Base-by-base conservation (phyloP, 495 filamentous ascomycete genomes). In the Penicillium soppii region DNA sequence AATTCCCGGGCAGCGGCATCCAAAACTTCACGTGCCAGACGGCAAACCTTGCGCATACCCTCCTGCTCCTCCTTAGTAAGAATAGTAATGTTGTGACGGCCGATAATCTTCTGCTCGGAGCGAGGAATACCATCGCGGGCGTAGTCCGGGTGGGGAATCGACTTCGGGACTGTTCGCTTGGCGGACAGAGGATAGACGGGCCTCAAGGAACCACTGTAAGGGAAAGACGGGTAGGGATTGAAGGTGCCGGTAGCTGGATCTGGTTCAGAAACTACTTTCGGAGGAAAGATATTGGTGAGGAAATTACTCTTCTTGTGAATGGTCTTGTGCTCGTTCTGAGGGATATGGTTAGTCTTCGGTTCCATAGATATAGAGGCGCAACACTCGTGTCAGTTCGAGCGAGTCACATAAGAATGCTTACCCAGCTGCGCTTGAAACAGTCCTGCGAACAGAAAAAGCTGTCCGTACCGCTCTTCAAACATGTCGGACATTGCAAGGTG, bases 351-450 rank as follows among this genome's bases (percentile, higher is more conserved):
- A 54, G 40, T 40, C 37, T 5, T 19, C 19, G 55, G 53, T 46
- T 57, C 48, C 30, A 20, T 9, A 23, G 9, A 16, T 30, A 32
- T 23, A 41, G 35, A 47, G 20, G 39, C 50, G 49, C 38, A 44
- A 48, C 5, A 50, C 23, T 50, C 46, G 50, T 59, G 64, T 54
- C 55, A 49, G 63, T 63, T 66, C 57, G n/a, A n/a, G n/a, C 43
- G 41, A 68, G 36, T 57, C 52, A 52, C 56, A 60, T 50, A 59
- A 64, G 49, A 55, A 23, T 49, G 53, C 86, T 65, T 82, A 97
- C 94, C 94, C 94, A 98, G 74, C 90, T 97, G 65, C 83, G 83
- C 78, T 96, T 97, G 75, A 98, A 98, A 79, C 94, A 98, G 61
- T 97, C 95, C 66, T 98, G 95, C 9, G 91, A 91, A 76, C 94